Evolutionary conservation across 2,329 filamentous ascomycete genomes (phyloP), one percentile per base, ranked within the genome.

Genomic region (Ophiocordyceps sinensis): DNA sequence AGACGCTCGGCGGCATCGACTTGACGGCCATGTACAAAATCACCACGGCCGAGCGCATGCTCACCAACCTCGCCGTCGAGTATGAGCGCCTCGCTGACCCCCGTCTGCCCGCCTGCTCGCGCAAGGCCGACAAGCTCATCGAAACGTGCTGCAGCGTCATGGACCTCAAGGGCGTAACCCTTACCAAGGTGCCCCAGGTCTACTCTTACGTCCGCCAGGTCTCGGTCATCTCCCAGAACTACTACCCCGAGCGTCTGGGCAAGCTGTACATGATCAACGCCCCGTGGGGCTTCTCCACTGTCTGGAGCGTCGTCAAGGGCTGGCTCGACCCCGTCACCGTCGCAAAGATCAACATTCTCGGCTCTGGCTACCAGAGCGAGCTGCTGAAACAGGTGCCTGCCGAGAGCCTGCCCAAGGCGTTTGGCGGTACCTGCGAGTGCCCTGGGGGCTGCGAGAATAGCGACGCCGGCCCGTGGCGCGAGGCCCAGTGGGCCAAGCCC

Each of bases 131-230:
- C 54, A 77, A 82, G 56, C 79, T 98, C 43, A 81, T 95, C 55
- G 91, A 98, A 71, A 98, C 91, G 21, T 95, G 86, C 71, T 96
- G 91, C 79, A 89, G 85, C 49, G 87, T 98, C 66, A 91, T 96
- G 82, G 91, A 98, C 65, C 75, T 95, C 62, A 94, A 94, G 71
- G 88, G 88, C 47, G 88, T 98, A 21, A 85, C 85, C 44, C 67
- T 96, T 52, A 73, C 71, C 59, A 91, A 83, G 65, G 79, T 85
- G 36, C 74, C 78, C 47, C 82, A 82, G 46, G 89, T 95, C 44
- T 94, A 93, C 70, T 74, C 77, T 41, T 96, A 95, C 68, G 76
- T 98, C 51, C 77, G 77, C 55, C 76, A 82, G 59, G 87, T 86
- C 37, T 91, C 86, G 29, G 79, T 70, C 60, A 85, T 98, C 66